phyloP scores from a whole-genome alignment of 495 filamentous ascomycete species.

The Pseudoneurospora amorphoporcata region DNA sequence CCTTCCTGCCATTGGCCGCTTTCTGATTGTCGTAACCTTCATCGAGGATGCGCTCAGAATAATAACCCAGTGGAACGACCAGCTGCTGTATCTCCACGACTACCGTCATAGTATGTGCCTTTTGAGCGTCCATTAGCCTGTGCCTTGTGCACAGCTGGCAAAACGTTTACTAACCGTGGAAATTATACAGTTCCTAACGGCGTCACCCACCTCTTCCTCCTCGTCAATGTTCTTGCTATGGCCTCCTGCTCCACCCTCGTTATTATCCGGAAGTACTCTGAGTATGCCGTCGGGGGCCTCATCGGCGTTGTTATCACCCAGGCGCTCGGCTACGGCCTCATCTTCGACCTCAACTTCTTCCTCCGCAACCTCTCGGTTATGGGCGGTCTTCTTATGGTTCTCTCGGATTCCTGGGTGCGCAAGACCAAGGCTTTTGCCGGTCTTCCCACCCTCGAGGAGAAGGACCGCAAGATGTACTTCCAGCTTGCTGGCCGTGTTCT shows the following conservation, averaged over 20 bases:
- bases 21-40: conserved; percentile 97
- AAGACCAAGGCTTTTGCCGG: conserved; percentile 96
- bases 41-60: conserved; percentile 94
- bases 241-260: conserved; percentile 68
- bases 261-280: conserved; percentile 82
- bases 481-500: conserved; percentile 95
- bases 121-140: conserved; percentile 3
- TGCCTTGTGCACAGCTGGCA: neutral
- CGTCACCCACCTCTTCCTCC: conserved; percentile 87
- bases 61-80: conserved; percentile 95
- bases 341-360: conserved; percentile 99
- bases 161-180: conserved; percentile 9
- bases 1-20: conserved; percentile 87
- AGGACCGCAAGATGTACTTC: conserved; percentile 99
- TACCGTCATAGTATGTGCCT: conserved; percentile 76
- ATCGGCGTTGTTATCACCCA: conserved; percentile 90
- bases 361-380: conserved; percentile 95
- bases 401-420: conserved; percentile 95
- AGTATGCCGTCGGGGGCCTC: conserved; percentile 83
- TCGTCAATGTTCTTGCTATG: conserved; percentile 88
- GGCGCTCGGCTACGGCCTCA: conserved; percentile 91
- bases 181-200: conserved; percentile 63
- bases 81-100: conserved; percentile 84
- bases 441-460: conserved; percentile 87
- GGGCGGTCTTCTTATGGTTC: conserved; percentile 92